A percentile compares a stretch with the other conserved stretches of the same genome.
phyloP scores from a whole-genome alignment of 352 stramenopile species.

The Phytophthora melonis region DNA sequence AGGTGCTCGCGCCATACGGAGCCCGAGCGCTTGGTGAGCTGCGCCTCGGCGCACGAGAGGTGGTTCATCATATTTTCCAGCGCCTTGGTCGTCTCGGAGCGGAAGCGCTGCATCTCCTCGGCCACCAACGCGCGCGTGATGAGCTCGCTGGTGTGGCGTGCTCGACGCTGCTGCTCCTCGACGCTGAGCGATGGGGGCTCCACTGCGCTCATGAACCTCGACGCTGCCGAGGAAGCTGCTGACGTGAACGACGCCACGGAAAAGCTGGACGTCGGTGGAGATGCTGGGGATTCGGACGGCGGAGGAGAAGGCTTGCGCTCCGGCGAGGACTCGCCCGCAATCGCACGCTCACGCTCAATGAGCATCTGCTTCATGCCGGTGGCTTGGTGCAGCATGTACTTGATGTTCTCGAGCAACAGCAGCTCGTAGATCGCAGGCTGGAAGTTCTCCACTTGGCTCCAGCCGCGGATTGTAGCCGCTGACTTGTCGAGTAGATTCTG shows the following conservation, averaged over 20 bases:
- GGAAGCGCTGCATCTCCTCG: slow-evolving; percentile 73
- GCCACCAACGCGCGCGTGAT: slow-evolving; percentile 68
- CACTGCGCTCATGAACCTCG: slow-evolving; percentile 49
- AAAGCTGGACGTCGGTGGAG: slow-evolving; percentile 26
- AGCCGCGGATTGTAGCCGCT: slow-evolving; percentile 53
- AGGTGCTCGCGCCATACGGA: slow-evolving; percentile 64
- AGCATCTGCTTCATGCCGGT: slow-evolving; percentile 74
- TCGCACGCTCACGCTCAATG: slow-evolving; percentile 47
- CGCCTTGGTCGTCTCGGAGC: slow-evolving; percentile 45
- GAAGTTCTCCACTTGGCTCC: slow-evolving; percentile 58
- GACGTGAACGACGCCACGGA: slow-evolving; percentile 49
- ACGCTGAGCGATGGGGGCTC: slow-evolving; percentile 44
- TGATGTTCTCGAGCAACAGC: slow-evolving; percentile 68
- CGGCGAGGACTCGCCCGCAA: slow-evolving; percentile 27
- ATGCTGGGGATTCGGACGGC: slow-evolving; percentile 20
- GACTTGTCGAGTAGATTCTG: slow-evolving; percentile 52
- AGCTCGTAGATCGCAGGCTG: slow-evolving; percentile 76
- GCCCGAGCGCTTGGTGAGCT: slow-evolving; percentile 61
- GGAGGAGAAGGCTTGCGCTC: slow-evolving; percentile 25
- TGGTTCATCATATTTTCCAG: slow-evolving; percentile 64
- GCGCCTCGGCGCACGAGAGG: slow-evolving; percentile 65
- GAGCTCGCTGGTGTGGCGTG: slow-evolving; percentile 49
- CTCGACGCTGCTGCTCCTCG: slow-evolving; percentile 53
- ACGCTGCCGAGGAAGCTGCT: slow-evolving; percentile 49
- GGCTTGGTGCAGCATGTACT: slow-evolving; percentile 69